A percentile compares a stretch with the other conserved stretches of the same genome.
phyloP scores from a whole-genome alignment of 805 yeast genomes.

The Zygoascus biomembranicola region DNA sequence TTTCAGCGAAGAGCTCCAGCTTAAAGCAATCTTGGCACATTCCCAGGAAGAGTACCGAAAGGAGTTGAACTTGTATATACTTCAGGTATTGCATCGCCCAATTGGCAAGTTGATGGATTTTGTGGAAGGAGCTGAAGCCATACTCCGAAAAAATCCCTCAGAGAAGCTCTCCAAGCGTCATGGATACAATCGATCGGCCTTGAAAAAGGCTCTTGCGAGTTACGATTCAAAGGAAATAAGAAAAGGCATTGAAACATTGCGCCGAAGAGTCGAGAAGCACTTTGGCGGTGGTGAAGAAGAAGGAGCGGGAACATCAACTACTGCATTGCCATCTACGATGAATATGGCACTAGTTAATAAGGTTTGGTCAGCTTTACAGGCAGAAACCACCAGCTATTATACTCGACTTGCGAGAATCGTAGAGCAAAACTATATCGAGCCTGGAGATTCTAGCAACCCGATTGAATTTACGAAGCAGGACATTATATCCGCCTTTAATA shows the following conservation, averaged over 20 bases:
- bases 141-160: constrained; percentile 33
- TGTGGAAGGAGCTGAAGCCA: constrained; percentile 52
- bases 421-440: constrained; percentile 42
- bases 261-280: constrained; percentile 49
- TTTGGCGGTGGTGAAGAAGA: constrained; percentile 30
- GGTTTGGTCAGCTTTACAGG: constrained; percentile 65
- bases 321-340: constrained; percentile 14
- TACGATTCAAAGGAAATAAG: constrained; percentile 54
- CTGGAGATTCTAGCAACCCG: constrained; percentile 31
- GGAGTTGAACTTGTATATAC: constrained; percentile 36
- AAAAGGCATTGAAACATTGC: constrained; percentile 45
- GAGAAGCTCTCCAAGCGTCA: constrained; percentile 48
- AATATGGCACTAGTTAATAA: constrained; percentile 50
- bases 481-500: constrained; percentile 44
- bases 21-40: constrained; percentile 4
- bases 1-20: constrained; percentile 8
- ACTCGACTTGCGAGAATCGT: constrained; percentile 47
- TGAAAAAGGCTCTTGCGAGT: constrained; percentile 47
- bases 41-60: constrained; percentile 16
- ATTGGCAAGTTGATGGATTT: constrained; percentile 64
- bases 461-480: constrained; percentile 46
- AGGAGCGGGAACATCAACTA: neutral
- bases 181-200: constrained; percentile 51
- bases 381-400: constrained; percentile 49
- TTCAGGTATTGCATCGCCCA: constrained; percentile 40